phyloP scores from a whole-genome alignment of 116 monocot species.

The Trichopus zeylanicus region DNA sequence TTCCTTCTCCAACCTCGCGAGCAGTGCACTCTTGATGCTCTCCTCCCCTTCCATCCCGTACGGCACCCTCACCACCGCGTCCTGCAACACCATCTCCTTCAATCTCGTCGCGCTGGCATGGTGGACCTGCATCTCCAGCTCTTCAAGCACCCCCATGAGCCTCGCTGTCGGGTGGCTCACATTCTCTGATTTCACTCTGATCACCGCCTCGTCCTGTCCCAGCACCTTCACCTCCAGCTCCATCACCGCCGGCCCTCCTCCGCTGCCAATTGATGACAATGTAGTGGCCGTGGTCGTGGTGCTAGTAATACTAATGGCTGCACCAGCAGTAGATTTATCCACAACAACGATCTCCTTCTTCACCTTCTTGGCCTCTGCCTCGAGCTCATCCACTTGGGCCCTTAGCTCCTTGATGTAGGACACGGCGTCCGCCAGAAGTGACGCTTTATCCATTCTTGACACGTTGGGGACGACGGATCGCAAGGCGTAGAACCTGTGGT shows the following conservation, averaged over 20 bases:
- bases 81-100: conserved; percentile 6
- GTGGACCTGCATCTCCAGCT: conserved; percentile 2
- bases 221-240: conserved; percentile 2
- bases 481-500: conserved; percentile 9
- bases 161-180: conserved; percentile 2
- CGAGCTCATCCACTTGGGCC: conserved; percentile 2
- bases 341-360: conserved; percentile 2
- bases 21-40: conserved; percentile 6
- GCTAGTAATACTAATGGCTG: background rate
- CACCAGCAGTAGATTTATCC: background rate
- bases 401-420: conserved; percentile 12
- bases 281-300: no score
- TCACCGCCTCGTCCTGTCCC: conserved; percentile 3
- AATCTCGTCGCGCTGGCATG: conserved; percentile 4
- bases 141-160: background rate
- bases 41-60: background rate
- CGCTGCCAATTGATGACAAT: background rate
- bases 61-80: background rate
- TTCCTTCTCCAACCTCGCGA: conserved; percentile 4
- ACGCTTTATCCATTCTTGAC: conserved; percentile 11
- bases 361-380: conserved; percentile 1
- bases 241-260: background rate
- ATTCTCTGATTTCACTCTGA: conserved; percentile 2
- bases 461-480: conserved; percentile 12
- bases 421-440: conserved; percentile 6